A percentile compares a stretch with the other conserved stretches of the same genome.
phyloP scores from a whole-genome alignment of 2,329 filamentous ascomycete genomes.

The Aureobasidium sp. region DNA sequence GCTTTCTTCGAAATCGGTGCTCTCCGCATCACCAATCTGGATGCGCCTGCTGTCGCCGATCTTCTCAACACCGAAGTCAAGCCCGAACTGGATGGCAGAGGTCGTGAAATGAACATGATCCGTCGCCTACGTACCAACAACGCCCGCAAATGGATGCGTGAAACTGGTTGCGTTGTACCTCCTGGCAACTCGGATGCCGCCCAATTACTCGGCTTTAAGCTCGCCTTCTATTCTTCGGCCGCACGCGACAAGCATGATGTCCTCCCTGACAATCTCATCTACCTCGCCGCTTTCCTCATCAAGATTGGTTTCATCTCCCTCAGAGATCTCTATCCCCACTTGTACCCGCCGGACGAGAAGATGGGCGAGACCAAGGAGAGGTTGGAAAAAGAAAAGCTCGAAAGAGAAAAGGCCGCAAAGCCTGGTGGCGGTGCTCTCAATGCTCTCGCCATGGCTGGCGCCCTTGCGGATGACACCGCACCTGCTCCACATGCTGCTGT shows the following conservation, averaged over 20 bases:
- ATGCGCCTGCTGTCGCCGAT: constrained; percentile 37
- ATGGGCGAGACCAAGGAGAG: constrained; percentile 70
- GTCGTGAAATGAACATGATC: constrained; percentile 31
- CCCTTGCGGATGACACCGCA: constrained; percentile 72
- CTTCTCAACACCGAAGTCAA: constrained; percentile 25
- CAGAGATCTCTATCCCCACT: constrained; percentile 81
- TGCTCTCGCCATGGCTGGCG: constrained; percentile 78
- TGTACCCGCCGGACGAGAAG: constrained; percentile 75
- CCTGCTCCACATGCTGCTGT: constrained; percentile 33
- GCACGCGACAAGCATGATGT: constrained; percentile 68
- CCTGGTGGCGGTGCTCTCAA: constrained; percentile 68
- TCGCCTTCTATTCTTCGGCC: constrained; percentile 85
- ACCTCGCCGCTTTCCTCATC: constrained; percentile 83
- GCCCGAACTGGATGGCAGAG: constrained; percentile 32
- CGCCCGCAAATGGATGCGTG: constrained; percentile 67
- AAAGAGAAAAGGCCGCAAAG: constrained; percentile 64
- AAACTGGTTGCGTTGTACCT: constrained; percentile 75
- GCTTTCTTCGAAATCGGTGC: constrained; percentile 88
- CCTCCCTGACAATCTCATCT: constrained; percentile 86
- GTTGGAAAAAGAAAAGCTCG: constrained; percentile 67
- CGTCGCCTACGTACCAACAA: constrained; percentile 46
- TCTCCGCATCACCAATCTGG: constrained; percentile 55
- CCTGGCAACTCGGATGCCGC: constrained; percentile 85
- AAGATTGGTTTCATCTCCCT: constrained; percentile 97
- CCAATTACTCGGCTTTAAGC: constrained; percentile 92